Base-by-base conservation (phyloP, 2,329 filamentous ascomycete species). In the Trichoderma endophyticum region DNA sequence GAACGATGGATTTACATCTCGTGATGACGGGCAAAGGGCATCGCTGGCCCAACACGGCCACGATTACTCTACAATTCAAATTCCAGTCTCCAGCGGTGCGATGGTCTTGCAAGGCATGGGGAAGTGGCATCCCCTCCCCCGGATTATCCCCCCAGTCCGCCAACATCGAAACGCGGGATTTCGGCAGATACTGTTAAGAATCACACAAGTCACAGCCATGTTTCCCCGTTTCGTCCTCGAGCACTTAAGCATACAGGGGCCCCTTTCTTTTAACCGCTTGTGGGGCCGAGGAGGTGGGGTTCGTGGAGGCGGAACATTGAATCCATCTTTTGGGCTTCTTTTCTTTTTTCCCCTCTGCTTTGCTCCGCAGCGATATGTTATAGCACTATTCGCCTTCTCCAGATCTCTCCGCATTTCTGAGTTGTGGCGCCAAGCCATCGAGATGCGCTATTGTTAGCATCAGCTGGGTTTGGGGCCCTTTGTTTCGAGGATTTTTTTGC, bases 381-480 rank as follows among this genome's bases (percentile, higher is more conserved):
- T 43, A n/a, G 39, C 34, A 36, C 34, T 36, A 18, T 56, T 56
- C 6, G 14, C 43, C 43, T 32, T 61, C 70, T 71, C 70, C 70
- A 65, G 61, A 67, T 71, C 63, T 71, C 70, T 71, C 70, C 70
- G 62, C 70, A 71, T 71, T 71, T 67, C 56, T 39, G 30, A 11
- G 54, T n/a, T 64, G 57, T 56, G 32, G 36, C 54, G 62, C 62
- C 56, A 62, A 70, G 60, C 68, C 28, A 63, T 70, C 43, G 39
- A 61, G 34, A 51, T 51, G 36, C 67, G 26, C 67, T 24, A 43
- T 69, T 36, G 34, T 18, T 60, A 48, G 56, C 5, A 39, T n/a
- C 18, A 39, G 56, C 36, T 70, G 36, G 26, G 34, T 12, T 26
- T 32, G 14, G 57, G 21, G 43, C 34, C 14, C 56, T 69, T 61